phyloP scores from a whole-genome alignment of 352 stramenopile genomes.

The Chloridella minuta region DNA sequence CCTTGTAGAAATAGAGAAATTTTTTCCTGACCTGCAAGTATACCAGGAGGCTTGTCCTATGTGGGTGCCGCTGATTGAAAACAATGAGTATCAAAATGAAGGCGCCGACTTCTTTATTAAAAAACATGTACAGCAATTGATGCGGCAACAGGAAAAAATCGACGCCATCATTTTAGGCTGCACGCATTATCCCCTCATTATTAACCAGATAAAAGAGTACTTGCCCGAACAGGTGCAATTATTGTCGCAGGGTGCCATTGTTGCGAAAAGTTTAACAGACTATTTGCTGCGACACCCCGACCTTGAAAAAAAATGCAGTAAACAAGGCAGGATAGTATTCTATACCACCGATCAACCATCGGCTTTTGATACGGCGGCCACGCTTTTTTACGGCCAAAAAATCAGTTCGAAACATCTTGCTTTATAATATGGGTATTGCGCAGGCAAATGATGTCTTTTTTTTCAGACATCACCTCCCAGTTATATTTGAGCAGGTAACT shows the following conservation, averaged over 20 bases:
- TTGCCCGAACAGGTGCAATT: neutral
- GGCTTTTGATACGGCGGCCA: neutral
- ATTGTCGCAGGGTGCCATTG: neutral
- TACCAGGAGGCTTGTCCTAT: neutral
- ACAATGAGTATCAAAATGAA: neutral
- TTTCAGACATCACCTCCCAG: neutral
- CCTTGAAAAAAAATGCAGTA: neutral
- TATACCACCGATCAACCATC: neutral
- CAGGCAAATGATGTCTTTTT: too few relatives aligned
- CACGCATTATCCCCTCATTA: neutral
- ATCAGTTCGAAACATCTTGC: too few relatives aligned
- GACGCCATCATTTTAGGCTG: neutral
- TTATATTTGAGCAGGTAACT: neutral
- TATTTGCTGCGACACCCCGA: neutral
- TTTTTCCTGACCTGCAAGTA: neutral
- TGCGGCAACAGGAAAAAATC: neutral
- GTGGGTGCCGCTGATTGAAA: neutral
- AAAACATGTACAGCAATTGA: neutral
- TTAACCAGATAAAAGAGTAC: neutral
- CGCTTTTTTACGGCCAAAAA: neutral
- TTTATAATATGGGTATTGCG: too few relatives aligned
- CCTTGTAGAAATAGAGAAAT: neutral
- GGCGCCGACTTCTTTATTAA: neutral
- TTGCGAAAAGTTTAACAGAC: neutral
- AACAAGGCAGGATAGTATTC: neutral